Base-by-base conservation (phyloP, 768 basidiomycete genomes). In the Leccinum longicurvipes region DNA sequence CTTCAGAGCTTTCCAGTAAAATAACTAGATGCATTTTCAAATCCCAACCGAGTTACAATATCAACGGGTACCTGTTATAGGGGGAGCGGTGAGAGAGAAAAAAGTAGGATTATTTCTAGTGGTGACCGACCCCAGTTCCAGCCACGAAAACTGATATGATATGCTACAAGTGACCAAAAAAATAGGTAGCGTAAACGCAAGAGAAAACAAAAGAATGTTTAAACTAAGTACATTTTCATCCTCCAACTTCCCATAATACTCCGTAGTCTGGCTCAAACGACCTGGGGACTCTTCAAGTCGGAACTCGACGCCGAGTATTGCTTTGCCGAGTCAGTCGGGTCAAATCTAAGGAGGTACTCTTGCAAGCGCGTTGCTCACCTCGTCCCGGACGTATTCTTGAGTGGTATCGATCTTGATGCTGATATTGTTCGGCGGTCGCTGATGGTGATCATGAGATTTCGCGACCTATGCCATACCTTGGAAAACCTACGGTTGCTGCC, bases 341-440 rank as follows among this genome's bases (percentile, higher is more conserved):
- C 3, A 21, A 15, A 32, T 14, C 4, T 28, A 36, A n/a, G 12
- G 25, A 14, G 9, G 21, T 12, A 6, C 8, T 3, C 28, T 23
- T 36, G 36, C 36, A 19, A 21, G 42, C 4, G 15, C 6, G 11
- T 4, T 2, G 36, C 69, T 50, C 15, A 72, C 71, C 59, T 71
- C 70, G 55, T 83, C 82, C 39, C 75, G 77, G 46, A 74, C 70
- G 23, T 74, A 77, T 56, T 85, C 84, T 47, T 83, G 79, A 24
- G 78, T 83, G 4, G 84, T 84, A 65, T 86, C 83, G 50, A 86
- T 84, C 68, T 83, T 84, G 72, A 86, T 85, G 36, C 84, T 82
- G 57, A 86, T 82, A 56, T 82, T 80, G 48, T 80, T 77, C 32
- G 77, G 76, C 56, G 42, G 1, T 2, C 61, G 65, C 67, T 70